phyloP scores from a whole-genome alignment of 495 filamentous ascomycete genomes.

The Cercophora sp. region DNA sequence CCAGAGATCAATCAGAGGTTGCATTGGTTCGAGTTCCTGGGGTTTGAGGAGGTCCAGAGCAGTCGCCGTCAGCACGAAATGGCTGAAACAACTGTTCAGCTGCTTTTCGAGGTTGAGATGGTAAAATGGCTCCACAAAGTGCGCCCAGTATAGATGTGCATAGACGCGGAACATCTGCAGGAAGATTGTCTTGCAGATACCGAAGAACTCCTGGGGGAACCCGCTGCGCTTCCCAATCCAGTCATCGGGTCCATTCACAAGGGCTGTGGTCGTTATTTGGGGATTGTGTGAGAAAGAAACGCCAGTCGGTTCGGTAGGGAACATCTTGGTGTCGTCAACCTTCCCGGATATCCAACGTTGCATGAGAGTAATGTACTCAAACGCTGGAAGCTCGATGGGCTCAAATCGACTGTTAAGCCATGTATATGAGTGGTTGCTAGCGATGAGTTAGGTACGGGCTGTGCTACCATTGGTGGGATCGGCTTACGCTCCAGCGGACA shows the following conservation, averaged over 20 bases:
- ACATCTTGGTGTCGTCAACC: constrained; percentile 78
- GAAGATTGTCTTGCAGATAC: constrained; percentile 85
- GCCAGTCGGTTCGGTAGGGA: constrained; percentile 68
- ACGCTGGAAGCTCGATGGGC: constrained; percentile 67
- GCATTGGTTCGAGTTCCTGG: constrained; percentile 89
- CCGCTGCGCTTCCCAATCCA: constrained; percentile 87
- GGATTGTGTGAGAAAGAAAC: constrained; percentile 54
- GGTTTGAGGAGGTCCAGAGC: constrained; percentile 77
- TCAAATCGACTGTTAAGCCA: constrained; percentile 71
- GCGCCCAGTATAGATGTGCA: constrained; percentile 81
- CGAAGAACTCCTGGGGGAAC: constrained; percentile 80
- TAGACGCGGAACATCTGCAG: constrained; percentile 98
- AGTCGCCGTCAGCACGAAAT: constrained; percentile 85
- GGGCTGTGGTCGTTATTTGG: constrained; percentile 55
- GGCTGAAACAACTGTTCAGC: constrained; percentile 92
- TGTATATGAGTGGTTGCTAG: constrained; percentile 79
- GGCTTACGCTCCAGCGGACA: constrained; percentile 86
- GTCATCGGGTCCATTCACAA: constrained; percentile 55
- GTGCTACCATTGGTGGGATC: too few species aligned
- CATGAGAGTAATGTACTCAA: constrained; percentile 85
- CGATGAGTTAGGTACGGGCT: too few species aligned
- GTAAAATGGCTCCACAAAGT: constrained; percentile 79
- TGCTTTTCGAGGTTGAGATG: constrained; percentile 78
- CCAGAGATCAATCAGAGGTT: constrained; percentile 85
- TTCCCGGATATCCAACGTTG: constrained; percentile 90